Base-by-base conservation (phyloP, 352 stramenopile genomes). In the Phytophthora nicotianae region DNA sequence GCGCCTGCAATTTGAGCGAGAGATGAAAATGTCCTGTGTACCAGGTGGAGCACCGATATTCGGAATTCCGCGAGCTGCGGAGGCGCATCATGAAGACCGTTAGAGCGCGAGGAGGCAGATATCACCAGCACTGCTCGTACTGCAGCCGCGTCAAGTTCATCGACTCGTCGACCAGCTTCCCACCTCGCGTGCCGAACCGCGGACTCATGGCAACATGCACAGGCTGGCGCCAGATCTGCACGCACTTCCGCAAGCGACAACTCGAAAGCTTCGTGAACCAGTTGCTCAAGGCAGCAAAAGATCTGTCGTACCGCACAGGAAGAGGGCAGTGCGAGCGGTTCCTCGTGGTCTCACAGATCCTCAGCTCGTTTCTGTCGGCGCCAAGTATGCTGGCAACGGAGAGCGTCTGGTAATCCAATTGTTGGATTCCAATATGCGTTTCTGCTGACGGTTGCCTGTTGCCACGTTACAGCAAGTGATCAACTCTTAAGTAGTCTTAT, bases 291-390 rank as follows among this genome's bases (percentile, higher is more conserved):
- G 59, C 59, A 8, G 72, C 75, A 13, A 80, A 81, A 51, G 72
- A 84, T 29, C 37, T 76, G 37, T 79, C 79, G 37, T 89, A 88
- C 54, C 72, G 74, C 9, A 61, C 51, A 1, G 53, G 50, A 5
- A 60, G 64, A 13, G 43, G 45, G 1, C 75, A 73, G 17, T 89
- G 81, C 58, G 65, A 81, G 42, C 70, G 76, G 21, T 90, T 81
- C 48, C 45, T 73, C 24, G 72, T 46, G 32, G 68, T 85, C 50
- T 81, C 76, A 24, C 65, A 66, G 50, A 63, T 88, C n/a, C 66
- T 91, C 42, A 77, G 71, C 58, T 72, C 72, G 46, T 91, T 91
- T 49, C 55, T 91, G 17, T 70, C 71, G 9, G 74, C 81, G 33
- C 65, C 70, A 4, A 64, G 29, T 37, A 64, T 68, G 63, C 43